A percentile compares a stretch with the other conserved stretches of the same genome.
These are phyloP conservation scores for Plasmodium billcollinsi DNA, from an alignment of 169 alveolate species.

Conservation along the genomic window DNA sequence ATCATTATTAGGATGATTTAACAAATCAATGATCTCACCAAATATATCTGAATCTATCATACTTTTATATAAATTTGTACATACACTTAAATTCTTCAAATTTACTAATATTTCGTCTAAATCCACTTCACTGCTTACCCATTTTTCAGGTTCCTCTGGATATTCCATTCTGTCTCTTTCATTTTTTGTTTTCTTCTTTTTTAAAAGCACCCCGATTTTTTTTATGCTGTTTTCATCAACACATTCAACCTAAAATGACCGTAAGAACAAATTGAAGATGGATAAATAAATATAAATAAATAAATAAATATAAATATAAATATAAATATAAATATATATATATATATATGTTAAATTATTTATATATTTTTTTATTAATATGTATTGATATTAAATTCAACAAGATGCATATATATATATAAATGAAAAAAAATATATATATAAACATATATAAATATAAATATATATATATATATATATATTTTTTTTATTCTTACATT, in stretches of 20 bases:
- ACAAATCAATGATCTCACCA: conserved; percentile 51
- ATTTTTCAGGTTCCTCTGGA: conserved; percentile 74
- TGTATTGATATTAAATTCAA: neutral
- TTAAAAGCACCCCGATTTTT: conserved; percentile 54
- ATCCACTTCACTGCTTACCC: conserved; percentile 76
- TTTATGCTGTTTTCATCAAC: conserved; percentile 63
- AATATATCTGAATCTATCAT: conserved; percentile 59
- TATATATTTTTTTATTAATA: neutral
- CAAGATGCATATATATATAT: too few species aligned
- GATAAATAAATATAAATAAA: neutral
- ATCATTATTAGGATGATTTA: conserved; percentile 73
- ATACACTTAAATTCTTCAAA: conserved; percentile 65
- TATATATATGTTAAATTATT: neutral
- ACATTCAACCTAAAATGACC: conserved; percentile 45
- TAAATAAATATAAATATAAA: neutral
- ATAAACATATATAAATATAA: too few species aligned
- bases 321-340: neutral
- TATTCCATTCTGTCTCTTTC: conserved; percentile 74
- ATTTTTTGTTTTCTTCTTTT: conserved; percentile 59
- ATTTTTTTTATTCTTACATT: conserved; percentile 16
- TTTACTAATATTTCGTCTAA: conserved; percentile 73
- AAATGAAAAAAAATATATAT: too few species aligned
- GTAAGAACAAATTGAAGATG: neutral
- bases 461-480: neutral
- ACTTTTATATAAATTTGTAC: conserved; percentile 65